A percentile compares a stretch with the other conserved stretches of the same genome.
Conservation (phyloP, 2,329 filamentous ascomycete genomes). For the Microsporum audouinii region DNA sequence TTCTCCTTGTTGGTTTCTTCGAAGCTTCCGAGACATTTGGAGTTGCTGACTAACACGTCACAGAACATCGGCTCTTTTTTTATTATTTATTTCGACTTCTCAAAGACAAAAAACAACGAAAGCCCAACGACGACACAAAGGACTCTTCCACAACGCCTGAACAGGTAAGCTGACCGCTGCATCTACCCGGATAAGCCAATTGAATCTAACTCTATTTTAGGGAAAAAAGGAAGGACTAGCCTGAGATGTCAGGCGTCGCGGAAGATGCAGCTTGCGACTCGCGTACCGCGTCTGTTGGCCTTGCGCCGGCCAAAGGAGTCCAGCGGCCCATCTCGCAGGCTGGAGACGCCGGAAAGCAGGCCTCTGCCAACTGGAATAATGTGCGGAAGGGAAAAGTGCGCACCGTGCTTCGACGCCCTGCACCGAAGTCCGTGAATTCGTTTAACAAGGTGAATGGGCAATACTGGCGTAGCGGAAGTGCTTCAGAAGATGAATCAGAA, state of each 20-base stretch:
- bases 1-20: background rate
- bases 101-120: background rate
- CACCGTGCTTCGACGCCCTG: conserved; percentile 29
- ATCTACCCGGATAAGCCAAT: background rate
- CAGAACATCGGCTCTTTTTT: background rate
- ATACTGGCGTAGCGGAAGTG: conserved; percentile 30
- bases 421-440: conserved; percentile 3
- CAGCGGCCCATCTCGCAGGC: conserved; percentile 22
- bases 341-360: conserved; percentile 27
- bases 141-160: background rate
- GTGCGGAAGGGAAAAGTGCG: conserved; percentile 32
- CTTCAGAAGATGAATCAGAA: conserved; percentile 1
- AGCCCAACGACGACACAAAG: background rate
- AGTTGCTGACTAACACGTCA: background rate
- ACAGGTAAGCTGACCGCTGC: background rate
- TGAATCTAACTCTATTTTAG: background rate
- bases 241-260: conserved; percentile 11
- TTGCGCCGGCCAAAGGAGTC: conserved; percentile 24
- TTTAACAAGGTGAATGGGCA: conserved; percentile 28
- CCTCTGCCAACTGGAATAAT: conserved; percentile 35
- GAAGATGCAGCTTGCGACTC: conserved; percentile 32
- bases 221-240: background rate
- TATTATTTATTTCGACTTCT: background rate
- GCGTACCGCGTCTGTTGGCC: conserved; percentile 35
- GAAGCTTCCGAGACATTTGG: background rate